A percentile compares a stretch with the other conserved stretches of the same genome.
Evolutionary conservation across 306 rosid genomes (phyloP).

Genomic region (Gynostemma pentaphyllum): DNA sequence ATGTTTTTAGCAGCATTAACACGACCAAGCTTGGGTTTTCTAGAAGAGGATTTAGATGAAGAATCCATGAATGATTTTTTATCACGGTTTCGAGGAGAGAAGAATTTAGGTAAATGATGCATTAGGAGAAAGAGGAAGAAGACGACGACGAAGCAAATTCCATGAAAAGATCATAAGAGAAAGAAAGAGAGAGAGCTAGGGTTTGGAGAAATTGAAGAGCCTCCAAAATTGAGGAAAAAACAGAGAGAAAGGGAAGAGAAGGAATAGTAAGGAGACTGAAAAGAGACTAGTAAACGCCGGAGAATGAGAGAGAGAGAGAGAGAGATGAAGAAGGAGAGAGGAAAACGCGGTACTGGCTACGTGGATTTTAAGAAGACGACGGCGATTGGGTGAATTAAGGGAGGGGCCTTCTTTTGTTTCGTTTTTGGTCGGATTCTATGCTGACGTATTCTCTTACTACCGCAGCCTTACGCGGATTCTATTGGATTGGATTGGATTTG

Average conservation of each 20-base stretch:
- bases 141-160: no score
- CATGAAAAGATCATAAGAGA: slow-evolving; percentile 42
- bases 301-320: slow-evolving; percentile 5
- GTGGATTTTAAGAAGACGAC: slow-evolving; percentile 15
- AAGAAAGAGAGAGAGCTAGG: no score
- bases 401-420: not conserved
- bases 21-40: slow-evolving; percentile 69
- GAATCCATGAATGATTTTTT: slow-evolving; percentile 40
- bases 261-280: slow-evolving; percentile 15
- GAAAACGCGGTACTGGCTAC: slow-evolving; percentile 75
- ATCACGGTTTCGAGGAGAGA: slow-evolving; percentile 18
- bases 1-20: slow-evolving; percentile 60
- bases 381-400: slow-evolving; percentile 3
- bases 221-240: not conserved
- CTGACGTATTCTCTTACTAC: not conserved
- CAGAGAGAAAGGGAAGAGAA: slow-evolving; percentile 3
- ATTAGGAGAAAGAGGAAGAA: no score
- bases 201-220: not conserved
- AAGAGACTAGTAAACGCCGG: slow-evolving; percentile 66
- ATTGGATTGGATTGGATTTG: no score
- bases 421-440: not conserved
- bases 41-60: no score
- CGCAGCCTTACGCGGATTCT: not conserved
- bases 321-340: slow-evolving; percentile 2
- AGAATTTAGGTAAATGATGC: slow-evolving; percentile 52